phyloP scores from a whole-genome alignment of 2,329 filamentous ascomycete genomes.

The Fusarium sp. region DNA sequence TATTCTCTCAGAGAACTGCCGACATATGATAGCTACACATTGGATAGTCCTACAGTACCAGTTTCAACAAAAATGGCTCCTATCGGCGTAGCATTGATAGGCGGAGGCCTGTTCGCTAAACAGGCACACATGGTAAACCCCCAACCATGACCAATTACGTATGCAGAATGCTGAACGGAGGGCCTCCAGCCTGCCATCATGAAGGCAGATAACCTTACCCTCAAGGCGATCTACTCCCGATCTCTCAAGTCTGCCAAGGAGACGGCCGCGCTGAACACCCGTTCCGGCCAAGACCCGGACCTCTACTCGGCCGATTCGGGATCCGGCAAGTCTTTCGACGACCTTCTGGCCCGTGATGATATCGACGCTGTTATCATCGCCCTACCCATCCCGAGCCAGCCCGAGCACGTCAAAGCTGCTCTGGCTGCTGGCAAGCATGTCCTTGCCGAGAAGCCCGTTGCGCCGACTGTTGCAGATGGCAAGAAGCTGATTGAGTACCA shows the following conservation, averaged over 20 bases:
- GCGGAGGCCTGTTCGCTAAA: constrained; percentile 71
- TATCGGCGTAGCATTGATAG: constrained; percentile 69
- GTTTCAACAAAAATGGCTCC: constrained; percentile 47
- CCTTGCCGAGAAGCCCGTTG: constrained; percentile 76
- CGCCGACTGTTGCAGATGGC: constrained; percentile 63
- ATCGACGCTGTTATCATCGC: constrained; percentile 66
- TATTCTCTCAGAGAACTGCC: constrained; percentile 18
- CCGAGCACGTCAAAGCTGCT: constrained; percentile 66
- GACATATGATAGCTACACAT: constrained; percentile 9
- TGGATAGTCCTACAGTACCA: constrained; percentile 1
- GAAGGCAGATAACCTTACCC: constrained; percentile 58
- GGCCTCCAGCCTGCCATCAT: constrained; percentile 65
- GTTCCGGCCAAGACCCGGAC: constrained; percentile 49
- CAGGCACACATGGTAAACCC: constrained; percentile 64
- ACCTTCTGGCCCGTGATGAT: constrained; percentile 65
- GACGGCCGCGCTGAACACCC: constrained; percentile 53
- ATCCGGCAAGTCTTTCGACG: constrained; percentile 58
- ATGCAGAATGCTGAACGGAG: constrained; percentile 12
- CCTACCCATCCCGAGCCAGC: constrained; percentile 72
- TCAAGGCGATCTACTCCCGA: constrained; percentile 76
- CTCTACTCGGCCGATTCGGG: constrained; percentile 69
- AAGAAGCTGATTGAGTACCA: constrained; percentile 54
- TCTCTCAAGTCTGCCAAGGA: constrained; percentile 66
- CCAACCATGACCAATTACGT: background rate
- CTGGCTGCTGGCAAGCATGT: constrained; percentile 76